A percentile compares a stretch with the other conserved stretches of the same genome.
Evolutionary conservation across 306 rosid genomes (phyloP).

Genomic region (Trifolium pratense): DNA sequence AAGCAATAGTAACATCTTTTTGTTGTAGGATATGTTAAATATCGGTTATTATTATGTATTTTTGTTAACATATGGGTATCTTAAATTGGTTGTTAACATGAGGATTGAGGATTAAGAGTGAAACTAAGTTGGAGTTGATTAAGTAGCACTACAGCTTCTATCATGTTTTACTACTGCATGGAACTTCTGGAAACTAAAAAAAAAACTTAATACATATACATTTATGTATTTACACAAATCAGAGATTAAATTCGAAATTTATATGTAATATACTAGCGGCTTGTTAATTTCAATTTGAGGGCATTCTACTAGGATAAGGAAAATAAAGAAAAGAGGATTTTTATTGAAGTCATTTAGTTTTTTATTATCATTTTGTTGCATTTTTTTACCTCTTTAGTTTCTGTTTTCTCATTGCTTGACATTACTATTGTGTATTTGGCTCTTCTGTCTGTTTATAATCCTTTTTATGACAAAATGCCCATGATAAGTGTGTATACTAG

Average conservation of each 20-base stretch:
- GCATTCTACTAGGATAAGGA: not conserved
- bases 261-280: not conserved
- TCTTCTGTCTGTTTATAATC: slow-evolving; percentile 4
- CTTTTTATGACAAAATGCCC: not conserved
- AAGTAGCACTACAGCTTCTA: not conserved
- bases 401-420: not conserved
- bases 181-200: not conserved
- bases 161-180: not conserved
- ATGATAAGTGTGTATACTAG: not conserved
- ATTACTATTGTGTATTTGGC: not conserved
- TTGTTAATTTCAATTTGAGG: not conserved
- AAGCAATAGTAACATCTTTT: slow-evolving; percentile 1
- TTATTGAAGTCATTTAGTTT: not conserved
- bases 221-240: not conserved
- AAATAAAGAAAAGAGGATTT: not conserved
- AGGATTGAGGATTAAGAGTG: not conserved
- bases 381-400: not conserved
- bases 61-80: not conserved
- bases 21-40: not conserved
- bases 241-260: not conserved
- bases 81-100: not conserved
- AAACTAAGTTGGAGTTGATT: not conserved
- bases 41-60: not conserved
- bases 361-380: not conserved
- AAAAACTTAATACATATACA: not conserved